Base-by-base conservation (phyloP, 2,329 filamentous ascomycete genomes). In the Pseudofabraea citricarpa region DNA sequence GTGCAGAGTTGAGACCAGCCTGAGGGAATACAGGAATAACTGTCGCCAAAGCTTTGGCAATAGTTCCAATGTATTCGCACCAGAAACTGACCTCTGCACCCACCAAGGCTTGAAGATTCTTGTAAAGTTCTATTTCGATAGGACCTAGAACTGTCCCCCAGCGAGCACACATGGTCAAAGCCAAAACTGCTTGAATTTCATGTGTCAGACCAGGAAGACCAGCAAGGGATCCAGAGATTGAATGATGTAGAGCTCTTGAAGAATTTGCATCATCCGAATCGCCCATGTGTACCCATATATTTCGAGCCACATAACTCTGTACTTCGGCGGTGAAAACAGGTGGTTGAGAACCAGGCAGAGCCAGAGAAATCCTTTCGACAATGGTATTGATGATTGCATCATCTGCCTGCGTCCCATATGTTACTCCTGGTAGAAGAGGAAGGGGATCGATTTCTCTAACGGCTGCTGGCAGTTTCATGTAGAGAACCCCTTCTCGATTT, bases 401-500 rank as follows among this genome's bases (percentile, higher is more conserved):
- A 3, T 69, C 57, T 1, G 63, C 60, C 47, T 33, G 55, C 5
- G 45, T 43, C 3, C 45, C 4, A 16, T 43, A 36, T 13, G 5
- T 12, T 10, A 46, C 31, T 20, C 51, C 49, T 21, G 56, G 56
- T 6, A 71, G 51, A 5, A 73, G 59, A 6, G 63, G 54, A 2
- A 95, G 67, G 0, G 90, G 88, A 54, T 84, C 73, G 51, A 78
- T 73, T 39, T 80, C 75, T 43, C 85, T 78, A 13, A 85, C 63
- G 0, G 71, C 60, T 0, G 63, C 53, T 0, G 79, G 71, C 9
- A 95, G 73, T 48, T 74, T 81, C 64, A 86, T 80, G 66, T 88
- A 89, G 29, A 95, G 68, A 33, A 82, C 82, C 0, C 90, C 90
- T 64, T 95, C 90, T 31, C 90, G 74, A 48, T 95, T 90, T 6